Percentiles rank a stretch among this genome's conserved stretches.
Conservation (phyloP, 305 asterid species). For the Lippia alba region DNA sequence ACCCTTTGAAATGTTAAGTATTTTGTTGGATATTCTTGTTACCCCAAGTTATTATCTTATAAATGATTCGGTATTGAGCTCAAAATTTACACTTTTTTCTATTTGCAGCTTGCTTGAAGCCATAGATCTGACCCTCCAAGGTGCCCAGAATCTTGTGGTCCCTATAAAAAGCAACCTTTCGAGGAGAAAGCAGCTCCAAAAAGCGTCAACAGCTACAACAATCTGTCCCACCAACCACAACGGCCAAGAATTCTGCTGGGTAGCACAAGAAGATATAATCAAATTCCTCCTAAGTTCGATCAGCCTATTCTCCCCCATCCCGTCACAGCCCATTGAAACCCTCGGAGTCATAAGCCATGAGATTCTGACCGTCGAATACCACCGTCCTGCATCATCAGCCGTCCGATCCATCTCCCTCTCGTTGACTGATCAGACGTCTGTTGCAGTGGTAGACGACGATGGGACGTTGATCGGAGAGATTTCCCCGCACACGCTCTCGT, state of each 20-base stretch:
- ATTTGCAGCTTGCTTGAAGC: slow-evolving; percentile 64
- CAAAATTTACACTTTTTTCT: not conserved
- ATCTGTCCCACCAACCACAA: slow-evolving; percentile 43
- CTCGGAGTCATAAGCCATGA: slow-evolving; percentile 55
- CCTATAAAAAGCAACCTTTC: slow-evolving; percentile 54
- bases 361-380: slow-evolving; percentile 44
- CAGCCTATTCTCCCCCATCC: slow-evolving; percentile 60
- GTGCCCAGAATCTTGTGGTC: slow-evolving; percentile 68
- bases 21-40: not conserved
- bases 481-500: slow-evolving; percentile 55
- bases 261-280: slow-evolving; percentile 72
- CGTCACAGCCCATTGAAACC: slow-evolving; percentile 52
- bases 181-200: slow-evolving; percentile 48
- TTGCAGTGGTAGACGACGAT: slow-evolving; percentile 56
- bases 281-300: slow-evolving; percentile 63
- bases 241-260: slow-evolving; percentile 72
- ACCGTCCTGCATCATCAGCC: slow-evolving; percentile 53
- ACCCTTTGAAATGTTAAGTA: too few relatives aligned
- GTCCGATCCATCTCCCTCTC: slow-evolving; percentile 42
- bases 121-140: slow-evolving; percentile 62
- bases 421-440: slow-evolving; percentile 52
- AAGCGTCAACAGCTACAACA: slow-evolving; percentile 37
- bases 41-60: not conserved
- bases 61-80: not conserved
- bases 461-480: slow-evolving; percentile 58